Percentiles rank a stretch among this genome's conserved stretches.
Evolutionary conservation across 2,329 filamentous ascomycete genomes (phyloP).

Genomic region (Pestalotiopsis sp.): DNA sequence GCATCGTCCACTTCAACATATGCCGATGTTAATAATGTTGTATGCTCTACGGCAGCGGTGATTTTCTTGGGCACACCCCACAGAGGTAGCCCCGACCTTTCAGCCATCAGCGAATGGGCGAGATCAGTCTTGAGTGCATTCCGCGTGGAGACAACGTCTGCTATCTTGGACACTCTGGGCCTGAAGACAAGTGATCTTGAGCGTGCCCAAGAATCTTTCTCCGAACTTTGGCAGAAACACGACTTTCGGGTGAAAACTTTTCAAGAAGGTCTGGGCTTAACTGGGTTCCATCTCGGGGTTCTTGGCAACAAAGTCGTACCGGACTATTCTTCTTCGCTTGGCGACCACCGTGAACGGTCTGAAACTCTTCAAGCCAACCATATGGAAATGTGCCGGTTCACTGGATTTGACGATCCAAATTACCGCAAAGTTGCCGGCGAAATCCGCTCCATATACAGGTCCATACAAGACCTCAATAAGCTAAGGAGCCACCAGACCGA

Average conservation of each 20-base stretch:
- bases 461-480: too few species aligned
- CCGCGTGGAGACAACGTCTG: constrained; percentile 12
- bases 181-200: constrained; percentile 18
- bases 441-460: too few species aligned
- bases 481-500: too few species aligned
- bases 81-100: constrained; percentile 18
- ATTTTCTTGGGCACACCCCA: constrained; percentile 24
- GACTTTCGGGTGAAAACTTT: constrained; percentile 24
- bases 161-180: not conserved
- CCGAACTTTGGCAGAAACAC: constrained; percentile 19
- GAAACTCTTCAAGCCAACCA: constrained; percentile 23
- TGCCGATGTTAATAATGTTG: constrained; percentile 9
- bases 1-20: not conserved
- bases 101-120: too few species aligned
- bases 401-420: not conserved
- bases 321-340: constrained; percentile 20
- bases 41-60: constrained; percentile 13
- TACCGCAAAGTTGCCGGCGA: not conserved
- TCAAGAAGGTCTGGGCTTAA: constrained; percentile 20
- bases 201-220: constrained; percentile 21
- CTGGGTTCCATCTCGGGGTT: constrained; percentile 12
- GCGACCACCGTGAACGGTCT: constrained; percentile 19
- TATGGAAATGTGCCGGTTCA: constrained; percentile 22
- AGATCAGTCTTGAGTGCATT: constrained; percentile 15
- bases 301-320: constrained; percentile 23